Evolutionary conservation across 495 filamentous ascomycete genomes (phyloP).

Genomic region (Podospora fimiseda): DNA sequence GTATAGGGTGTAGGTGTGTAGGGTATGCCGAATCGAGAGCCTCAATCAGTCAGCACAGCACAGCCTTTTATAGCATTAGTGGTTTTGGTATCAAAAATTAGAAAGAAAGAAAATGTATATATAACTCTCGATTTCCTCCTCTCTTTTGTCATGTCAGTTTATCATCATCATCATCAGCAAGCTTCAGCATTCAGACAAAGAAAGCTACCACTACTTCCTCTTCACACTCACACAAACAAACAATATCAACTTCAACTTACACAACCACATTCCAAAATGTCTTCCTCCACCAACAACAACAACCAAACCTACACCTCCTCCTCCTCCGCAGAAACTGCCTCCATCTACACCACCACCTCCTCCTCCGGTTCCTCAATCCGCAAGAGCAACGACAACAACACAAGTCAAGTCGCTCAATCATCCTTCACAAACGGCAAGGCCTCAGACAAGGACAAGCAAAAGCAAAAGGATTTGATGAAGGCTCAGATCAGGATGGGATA

Average conservation of each 20-base stretch:
- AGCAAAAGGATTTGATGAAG: conserved; percentile 7
- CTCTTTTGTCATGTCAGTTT: background rate
- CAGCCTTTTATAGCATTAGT: too few species aligned
- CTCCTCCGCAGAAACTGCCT: conserved; percentile 13
- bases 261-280: background rate
- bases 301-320: too few species aligned
- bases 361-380: conserved; percentile 13
- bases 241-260: background rate
- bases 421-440: conserved; percentile 1
- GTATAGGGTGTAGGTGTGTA: too few species aligned
- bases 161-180: background rate
- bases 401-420: background rate
- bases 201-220: background rate
- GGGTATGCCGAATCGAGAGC: too few species aligned
- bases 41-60: too few species aligned
- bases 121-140: background rate
- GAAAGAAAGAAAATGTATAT: background rate
- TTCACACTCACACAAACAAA: too few species aligned
- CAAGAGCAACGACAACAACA: conserved; percentile 15
- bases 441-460: background rate
- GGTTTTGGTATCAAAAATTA: too few species aligned
- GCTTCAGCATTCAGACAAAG: background rate
- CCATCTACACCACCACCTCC: conserved; percentile 6
- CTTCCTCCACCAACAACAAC: conserved; percentile 1
- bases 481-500: conserved; percentile 20